A percentile compares a stretch with the other conserved stretches of the same genome.
Evolutionary conservation across 2,329 filamentous ascomycete genomes (phyloP).

Genomic region (Cercospora zeina): DNA sequence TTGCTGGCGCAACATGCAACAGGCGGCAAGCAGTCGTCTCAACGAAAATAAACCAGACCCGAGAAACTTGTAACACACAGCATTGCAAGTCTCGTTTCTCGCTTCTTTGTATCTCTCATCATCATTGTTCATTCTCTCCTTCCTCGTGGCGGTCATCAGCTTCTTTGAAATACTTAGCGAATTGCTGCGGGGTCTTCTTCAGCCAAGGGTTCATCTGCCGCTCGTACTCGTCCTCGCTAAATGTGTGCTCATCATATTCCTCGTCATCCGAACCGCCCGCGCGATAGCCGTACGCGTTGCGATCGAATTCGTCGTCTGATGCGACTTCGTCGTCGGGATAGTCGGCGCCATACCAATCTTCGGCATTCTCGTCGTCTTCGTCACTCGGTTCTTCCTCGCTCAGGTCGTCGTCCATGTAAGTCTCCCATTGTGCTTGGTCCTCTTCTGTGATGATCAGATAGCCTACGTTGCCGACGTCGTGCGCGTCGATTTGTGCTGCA

Average conservation of each 20-base stretch:
- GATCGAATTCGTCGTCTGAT: constrained; percentile 65
- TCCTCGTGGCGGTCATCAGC: constrained; percentile 17
- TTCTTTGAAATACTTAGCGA: constrained; percentile 27
- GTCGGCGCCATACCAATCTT: constrained; percentile 76
- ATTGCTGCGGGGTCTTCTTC: constrained; percentile 32
- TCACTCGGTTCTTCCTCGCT: constrained; percentile 58
- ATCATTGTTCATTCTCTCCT: constrained; percentile 8
- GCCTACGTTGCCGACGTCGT: constrained; percentile 43
- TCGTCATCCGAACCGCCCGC: constrained; percentile 45
- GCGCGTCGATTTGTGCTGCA: constrained; percentile 34
- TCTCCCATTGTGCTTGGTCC: constrained; percentile 59
- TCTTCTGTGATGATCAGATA: constrained; percentile 54
- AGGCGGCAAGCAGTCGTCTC: neutral
- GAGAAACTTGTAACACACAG: constrained; percentile 1
- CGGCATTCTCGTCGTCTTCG: constrained; percentile 67
- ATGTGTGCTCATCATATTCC: constrained; percentile 39
- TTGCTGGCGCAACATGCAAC: too few species aligned
- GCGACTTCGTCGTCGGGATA: constrained; percentile 79
- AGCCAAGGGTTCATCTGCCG: constrained; percentile 38
- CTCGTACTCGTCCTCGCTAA: constrained; percentile 37
- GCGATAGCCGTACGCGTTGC: constrained; percentile 47
- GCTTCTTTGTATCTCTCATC: neutral
- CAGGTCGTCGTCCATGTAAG: constrained; percentile 55
- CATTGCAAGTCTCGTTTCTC: neutral
- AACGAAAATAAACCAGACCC: neutral